Base-by-base conservation (phyloP, 768 basidiomycete species). In the Kwoniella sp. region DNA sequence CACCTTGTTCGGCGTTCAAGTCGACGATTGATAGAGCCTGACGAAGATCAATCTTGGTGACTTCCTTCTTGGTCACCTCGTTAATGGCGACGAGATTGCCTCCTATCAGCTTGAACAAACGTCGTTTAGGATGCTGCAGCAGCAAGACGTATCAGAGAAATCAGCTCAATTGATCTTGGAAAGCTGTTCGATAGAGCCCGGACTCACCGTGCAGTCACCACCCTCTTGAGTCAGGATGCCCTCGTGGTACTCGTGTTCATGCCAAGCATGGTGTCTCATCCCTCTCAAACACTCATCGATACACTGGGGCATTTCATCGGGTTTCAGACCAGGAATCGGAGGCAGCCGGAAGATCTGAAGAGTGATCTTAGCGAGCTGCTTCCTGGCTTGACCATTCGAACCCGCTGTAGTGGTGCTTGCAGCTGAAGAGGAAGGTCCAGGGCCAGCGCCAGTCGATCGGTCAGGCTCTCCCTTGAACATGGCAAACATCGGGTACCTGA, bases 211-310 rank as follows among this genome's bases (percentile, higher is more conserved):
- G 78, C 93, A 96, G 77, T 95, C 95, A 11, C 94, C 95, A 17
- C 95, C 95, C 68, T 85, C 87, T 83, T 98, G 95, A 15, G 95
- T 98, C 69, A 98, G 81, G 0, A 87, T 88, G 28, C 95, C 93
- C 80, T 96, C 90, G 81, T 91, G 92, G 81, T 95, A 94, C 23
- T 92, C 91, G 69, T 89, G 76, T 82, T 94, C 93, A 75, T 95
- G 93, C 93, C 93, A 96, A 38, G 89, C 89, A 61, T 92, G 88
- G 73, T 94, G 90, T 65, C 91, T 84, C 69, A 98, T 83, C 0
- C 95, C 94, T 15, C 91, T 86, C 72, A 89, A 85, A 73, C 92
- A 94, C 74, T 97, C 95, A 60, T 97, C 94, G 72, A 97, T 83
- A 74, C 91, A 93, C 79, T 93, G 90, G 15, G 95, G 94, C 22